Conservation (phyloP, 768 basidiomycete species). For the Pulveroboletus sp. region DNA sequence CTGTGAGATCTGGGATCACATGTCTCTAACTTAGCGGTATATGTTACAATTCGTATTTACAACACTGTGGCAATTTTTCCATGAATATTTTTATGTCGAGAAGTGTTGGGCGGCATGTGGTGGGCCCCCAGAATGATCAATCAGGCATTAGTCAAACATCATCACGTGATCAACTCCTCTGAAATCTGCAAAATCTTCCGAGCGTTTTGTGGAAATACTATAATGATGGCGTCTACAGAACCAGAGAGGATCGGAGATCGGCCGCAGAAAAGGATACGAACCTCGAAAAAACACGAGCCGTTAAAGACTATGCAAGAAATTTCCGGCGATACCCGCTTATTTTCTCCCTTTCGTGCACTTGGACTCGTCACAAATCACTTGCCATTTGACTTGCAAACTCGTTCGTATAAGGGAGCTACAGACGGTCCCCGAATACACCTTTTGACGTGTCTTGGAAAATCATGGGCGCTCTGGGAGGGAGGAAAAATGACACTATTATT, state of each 20-base stretch:
- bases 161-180: background rate
- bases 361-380: slow-evolving; percentile 90
- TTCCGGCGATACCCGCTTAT: slow-evolving; percentile 45
- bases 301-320: slow-evolving; percentile 6
- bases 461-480: slow-evolving; percentile 97
- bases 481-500: slow-evolving; percentile 90
- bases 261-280: slow-evolving; percentile 26
- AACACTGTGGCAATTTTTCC: too few species aligned
- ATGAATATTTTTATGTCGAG: too few species aligned
- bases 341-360: slow-evolving; percentile 94
- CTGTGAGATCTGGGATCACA: too few species aligned
- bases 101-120: too few species aligned
- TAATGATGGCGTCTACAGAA: slow-evolving; percentile 22
- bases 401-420: slow-evolving; percentile 80
- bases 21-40: too few species aligned
- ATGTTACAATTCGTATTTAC: too few species aligned
- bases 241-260: slow-evolving; percentile 13
- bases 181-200: background rate
- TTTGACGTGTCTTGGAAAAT: slow-evolving; percentile 80
- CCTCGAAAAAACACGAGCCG: background rate
- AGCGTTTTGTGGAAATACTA: background rate
- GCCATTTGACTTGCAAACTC: slow-evolving; percentile 84
- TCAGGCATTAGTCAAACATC: too few species aligned
- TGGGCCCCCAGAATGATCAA: too few species aligned
- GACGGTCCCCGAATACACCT: slow-evolving; percentile 82